phyloP scores from a whole-genome alignment of 805 yeast species.

The Blastobotrys mokoenaii region DNA sequence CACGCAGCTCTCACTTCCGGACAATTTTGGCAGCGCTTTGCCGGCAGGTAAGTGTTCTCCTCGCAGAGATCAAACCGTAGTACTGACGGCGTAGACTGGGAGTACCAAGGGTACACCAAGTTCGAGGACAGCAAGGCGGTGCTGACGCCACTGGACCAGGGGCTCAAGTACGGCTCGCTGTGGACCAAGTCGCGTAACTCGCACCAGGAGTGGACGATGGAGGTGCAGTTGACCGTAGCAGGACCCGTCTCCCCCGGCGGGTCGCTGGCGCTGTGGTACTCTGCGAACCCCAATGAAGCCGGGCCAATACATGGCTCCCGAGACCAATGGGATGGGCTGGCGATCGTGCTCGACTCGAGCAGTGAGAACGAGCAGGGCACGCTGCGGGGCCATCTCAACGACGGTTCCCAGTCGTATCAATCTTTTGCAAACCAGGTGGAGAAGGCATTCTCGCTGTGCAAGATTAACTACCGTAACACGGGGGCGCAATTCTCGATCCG shows the following conservation, averaged over 20 bases:
- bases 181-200: slow-evolving; percentile 26
- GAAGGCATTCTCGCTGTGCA: slow-evolving; percentile 31
- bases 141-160: slow-evolving; percentile 18
- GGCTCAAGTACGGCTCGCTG: slow-evolving; percentile 25
- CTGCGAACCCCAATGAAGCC: slow-evolving; percentile 17
- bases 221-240: slow-evolving; percentile 23
- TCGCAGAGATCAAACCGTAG: background rate
- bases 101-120: slow-evolving; percentile 16
- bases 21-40: background rate
- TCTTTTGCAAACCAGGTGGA: slow-evolving; percentile 18
- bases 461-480: slow-evolving; percentile 29
- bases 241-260: slow-evolving; percentile 29
- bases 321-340: slow-evolving; percentile 35
- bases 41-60: background rate
- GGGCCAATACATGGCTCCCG: slow-evolving; percentile 32
- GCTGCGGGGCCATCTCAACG: slow-evolving; percentile 33
- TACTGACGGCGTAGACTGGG: slow-evolving; percentile 15
- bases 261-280: slow-evolving; percentile 32
- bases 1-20: slow-evolving; percentile 2
- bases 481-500: slow-evolving; percentile 23
- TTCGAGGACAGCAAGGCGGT: slow-evolving; percentile 16
- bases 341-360: slow-evolving; percentile 30
- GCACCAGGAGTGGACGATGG: slow-evolving; percentile 29
- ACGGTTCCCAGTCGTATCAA: slow-evolving; percentile 26
- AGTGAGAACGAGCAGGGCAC: slow-evolving; percentile 21